phyloP scores from a whole-genome alignment of 805 yeast species.

The Metschnikowia chrysomelidarum region DNA sequence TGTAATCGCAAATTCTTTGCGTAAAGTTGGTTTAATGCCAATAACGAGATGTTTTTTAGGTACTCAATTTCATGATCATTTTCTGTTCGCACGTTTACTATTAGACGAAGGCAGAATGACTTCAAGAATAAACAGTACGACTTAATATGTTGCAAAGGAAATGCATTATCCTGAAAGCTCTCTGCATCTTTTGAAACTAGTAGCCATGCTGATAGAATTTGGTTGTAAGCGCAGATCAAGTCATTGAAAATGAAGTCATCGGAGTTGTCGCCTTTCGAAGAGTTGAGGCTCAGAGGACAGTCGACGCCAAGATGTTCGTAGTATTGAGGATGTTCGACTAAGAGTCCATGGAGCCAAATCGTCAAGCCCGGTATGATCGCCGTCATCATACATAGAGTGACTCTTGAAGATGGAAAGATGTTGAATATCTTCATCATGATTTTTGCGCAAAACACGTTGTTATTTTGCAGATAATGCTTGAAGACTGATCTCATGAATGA shows the following conservation, averaged over 20 bases:
- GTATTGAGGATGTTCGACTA: constrained; percentile 23
- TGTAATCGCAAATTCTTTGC: constrained; percentile 60
- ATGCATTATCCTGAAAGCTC: constrained; percentile 43
- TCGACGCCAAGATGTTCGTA: constrained; percentile 1
- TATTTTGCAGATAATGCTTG: neutral
- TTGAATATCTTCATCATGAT: constrained; percentile 31
- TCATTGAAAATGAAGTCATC: constrained; percentile 28
- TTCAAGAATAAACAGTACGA: constrained; percentile 49
- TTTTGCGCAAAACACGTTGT: constrained; percentile 16
- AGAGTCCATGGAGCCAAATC: constrained; percentile 27
- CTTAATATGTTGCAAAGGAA: constrained; percentile 37
- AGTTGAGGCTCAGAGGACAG: neutral
- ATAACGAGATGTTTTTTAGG: constrained; percentile 41
- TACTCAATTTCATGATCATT: constrained; percentile 3
- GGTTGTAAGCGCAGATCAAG: constrained; percentile 50
- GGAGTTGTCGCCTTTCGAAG: neutral
- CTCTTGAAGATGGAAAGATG: constrained; percentile 37
- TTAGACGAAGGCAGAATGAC: constrained; percentile 46
- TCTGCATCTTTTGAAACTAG: constrained; percentile 67
- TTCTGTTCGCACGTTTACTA: constrained; percentile 17
- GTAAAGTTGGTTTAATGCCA: constrained; percentile 62
- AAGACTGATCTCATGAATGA: constrained; percentile 8
- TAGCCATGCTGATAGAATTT: constrained; percentile 64
- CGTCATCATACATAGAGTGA: constrained; percentile 39
- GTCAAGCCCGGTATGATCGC: constrained; percentile 42